phyloP scores from a whole-genome alignment of 2,329 filamentous ascomycete genomes.

The Pseudocercospora macadamiae region DNA sequence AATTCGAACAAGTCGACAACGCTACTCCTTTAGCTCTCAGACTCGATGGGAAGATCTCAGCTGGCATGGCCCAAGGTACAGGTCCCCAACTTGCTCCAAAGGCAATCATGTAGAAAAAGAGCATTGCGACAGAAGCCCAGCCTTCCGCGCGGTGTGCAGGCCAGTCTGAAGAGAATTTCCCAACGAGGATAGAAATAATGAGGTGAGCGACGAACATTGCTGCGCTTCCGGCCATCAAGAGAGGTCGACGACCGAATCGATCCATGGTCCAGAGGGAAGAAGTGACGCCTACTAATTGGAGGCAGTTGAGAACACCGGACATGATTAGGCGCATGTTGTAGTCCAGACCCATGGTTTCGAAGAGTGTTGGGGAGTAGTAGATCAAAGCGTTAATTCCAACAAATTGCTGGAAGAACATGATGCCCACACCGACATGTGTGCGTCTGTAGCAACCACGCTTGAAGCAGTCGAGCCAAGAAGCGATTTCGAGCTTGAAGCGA shows the following conservation, averaged over 20 bases:
- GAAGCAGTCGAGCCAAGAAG: conserved; percentile 54
- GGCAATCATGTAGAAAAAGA: conserved; percentile 35
- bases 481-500: conserved; percentile 49
- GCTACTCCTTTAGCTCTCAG: conserved; percentile 68
- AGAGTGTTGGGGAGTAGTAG: conserved; percentile 53
- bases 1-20: conserved; percentile 41
- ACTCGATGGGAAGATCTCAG: conserved; percentile 66
- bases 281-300: conserved; percentile 46
- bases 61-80: conserved; percentile 39
- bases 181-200: conserved; percentile 58
- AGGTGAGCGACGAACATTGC: conserved; percentile 54
- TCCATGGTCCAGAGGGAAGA: conserved; percentile 50
- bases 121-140: conserved; percentile 35
- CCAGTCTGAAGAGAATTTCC: conserved; percentile 52
- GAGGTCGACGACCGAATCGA: conserved; percentile 44
- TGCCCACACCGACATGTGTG: conserved; percentile 54
- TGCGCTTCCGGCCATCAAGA: conserved; percentile 48
- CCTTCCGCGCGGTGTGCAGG: conserved; percentile 53
- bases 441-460: conserved; percentile 49
- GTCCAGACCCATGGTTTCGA: conserved; percentile 44
- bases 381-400: conserved; percentile 51
- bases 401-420: conserved; percentile 48
- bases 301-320: conserved; percentile 47
- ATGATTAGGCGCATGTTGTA: conserved; percentile 44
- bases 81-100: conserved; percentile 61